phyloP scores from a whole-genome alignment of 2,329 filamentous ascomycete species.

The Alternaria triticimaculans region DNA sequence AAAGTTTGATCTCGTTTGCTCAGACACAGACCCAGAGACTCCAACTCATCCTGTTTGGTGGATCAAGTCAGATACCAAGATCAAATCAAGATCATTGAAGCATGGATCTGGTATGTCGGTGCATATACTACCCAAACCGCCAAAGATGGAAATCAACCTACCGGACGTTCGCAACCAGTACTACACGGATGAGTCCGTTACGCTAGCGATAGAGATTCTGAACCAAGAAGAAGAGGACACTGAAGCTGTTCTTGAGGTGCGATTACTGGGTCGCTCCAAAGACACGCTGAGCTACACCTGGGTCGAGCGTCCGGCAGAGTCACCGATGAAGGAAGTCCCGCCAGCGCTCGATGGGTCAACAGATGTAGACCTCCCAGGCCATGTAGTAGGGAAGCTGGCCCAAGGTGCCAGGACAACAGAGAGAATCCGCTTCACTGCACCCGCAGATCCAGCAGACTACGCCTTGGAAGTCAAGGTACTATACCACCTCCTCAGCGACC shows the following conservation, averaged over 20 bases:
- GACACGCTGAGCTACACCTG: slow-evolving; percentile 56
- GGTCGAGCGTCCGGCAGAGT: slow-evolving; percentile 49
- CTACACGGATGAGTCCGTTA: slow-evolving; percentile 82
- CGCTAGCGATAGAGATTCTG: slow-evolving; percentile 70
- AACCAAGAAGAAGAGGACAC: slow-evolving; percentile 87
- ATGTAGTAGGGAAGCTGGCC: slow-evolving; percentile 45
- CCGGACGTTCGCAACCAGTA: slow-evolving; percentile 71
- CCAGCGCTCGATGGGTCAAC: slow-evolving; percentile 27
- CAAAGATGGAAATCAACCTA: slow-evolving; percentile 81
- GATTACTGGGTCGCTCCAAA: slow-evolving; percentile 66
- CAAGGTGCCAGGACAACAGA: slow-evolving; percentile 42
- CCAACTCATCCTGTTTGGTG: slow-evolving; percentile 43
- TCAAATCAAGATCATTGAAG: slow-evolving; percentile 40
- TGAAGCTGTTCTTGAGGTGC: slow-evolving; percentile 72
- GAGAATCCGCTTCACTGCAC: slow-evolving; percentile 50
- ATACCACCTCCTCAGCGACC: slow-evolving; percentile 81
- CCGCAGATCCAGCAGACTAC: slow-evolving; percentile 60
- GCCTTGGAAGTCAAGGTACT: slow-evolving; percentile 74
- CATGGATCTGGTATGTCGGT: slow-evolving; percentile 59
- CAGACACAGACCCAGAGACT: slow-evolving; percentile 55
- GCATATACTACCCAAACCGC: slow-evolving; percentile 83
- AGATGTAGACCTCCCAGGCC: slow-evolving; percentile 45
- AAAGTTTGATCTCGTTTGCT: slow-evolving; percentile 71
- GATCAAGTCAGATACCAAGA: slow-evolving; percentile 29
- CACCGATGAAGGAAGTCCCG: slow-evolving; percentile 40